Evolutionary conservation across 345 rosid genomes (phyloP), one percentile per base, ranked within the genome.

Genomic region (Clausena lansium): DNA sequence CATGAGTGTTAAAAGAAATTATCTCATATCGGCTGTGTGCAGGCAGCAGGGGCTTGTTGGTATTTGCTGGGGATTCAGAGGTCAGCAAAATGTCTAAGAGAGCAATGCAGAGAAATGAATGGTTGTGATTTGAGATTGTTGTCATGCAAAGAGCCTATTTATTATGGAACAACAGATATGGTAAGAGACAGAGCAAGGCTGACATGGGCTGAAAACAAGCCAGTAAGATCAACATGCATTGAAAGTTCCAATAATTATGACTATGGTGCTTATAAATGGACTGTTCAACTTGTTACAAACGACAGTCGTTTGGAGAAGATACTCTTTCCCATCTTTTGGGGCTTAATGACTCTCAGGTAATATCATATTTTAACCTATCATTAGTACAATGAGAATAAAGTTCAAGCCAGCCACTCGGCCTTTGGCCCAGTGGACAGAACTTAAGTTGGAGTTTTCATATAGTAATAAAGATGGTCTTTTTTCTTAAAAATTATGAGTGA

Each of bases 41-140:
- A 95, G 99, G 98, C 95, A 9, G 97, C 97, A 7, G 99, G 99
- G 75, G 99, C 98, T 36, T 96, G 98, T 81, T 96, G 99, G 99
- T 96, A 96, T 85, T 87, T 96, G 73, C 73, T 96, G 71, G 99
- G 99, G 63, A 85, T 93, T 33, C 99, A 96, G 68, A 90, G 97
- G 81, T 81, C 98, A 14, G 90, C 87, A 13, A 92, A 91, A 70
- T 96, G 99, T 75, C 70, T 96, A 61, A 89, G 80, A 79, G 94
- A 93, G 80, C 92, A 92, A 63, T 96, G 99, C 82, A 85, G 88
- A 80, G 74, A 0, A 60, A 76, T 81, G 8, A 28, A 52, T 14
- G 85, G 90, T 6, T 91, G 98, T 78, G 86, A 86, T 73, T 57
- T 82, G 25, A 82, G 90, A 67, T 54, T 87, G 55, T 78, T 96